Conservation (phyloP, 2,329 filamentous ascomycete genomes). For the Talaromyces verruculosus region DNA sequence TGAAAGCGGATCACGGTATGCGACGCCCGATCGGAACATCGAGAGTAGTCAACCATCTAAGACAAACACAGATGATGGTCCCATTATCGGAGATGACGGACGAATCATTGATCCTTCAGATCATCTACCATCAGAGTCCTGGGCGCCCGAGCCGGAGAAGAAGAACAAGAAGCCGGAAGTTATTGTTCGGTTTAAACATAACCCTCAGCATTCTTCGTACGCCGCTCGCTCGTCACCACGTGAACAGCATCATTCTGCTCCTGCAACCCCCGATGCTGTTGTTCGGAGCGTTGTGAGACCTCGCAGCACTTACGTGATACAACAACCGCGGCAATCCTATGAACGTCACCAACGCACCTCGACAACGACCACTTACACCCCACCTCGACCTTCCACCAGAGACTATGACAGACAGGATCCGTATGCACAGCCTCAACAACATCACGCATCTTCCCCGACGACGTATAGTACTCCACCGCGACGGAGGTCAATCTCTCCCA, state of each 20-base stretch:
- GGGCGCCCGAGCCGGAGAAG: slow-evolving; percentile 65
- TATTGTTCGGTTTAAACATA: slow-evolving; percentile 49
- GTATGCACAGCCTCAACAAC: slow-evolving; percentile 26
- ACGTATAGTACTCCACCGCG: slow-evolving; percentile 19
- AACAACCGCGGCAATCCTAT: slow-evolving; percentile 13
- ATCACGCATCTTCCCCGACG: slow-evolving; percentile 23
- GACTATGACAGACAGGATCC: slow-evolving; percentile 27
- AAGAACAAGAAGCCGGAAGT: slow-evolving; percentile 54
- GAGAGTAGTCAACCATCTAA: slow-evolving; percentile 41
- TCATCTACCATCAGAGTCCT: slow-evolving; percentile 63
- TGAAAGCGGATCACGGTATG: slow-evolving; percentile 38
- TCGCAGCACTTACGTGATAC: slow-evolving; percentile 17
- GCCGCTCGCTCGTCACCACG: slow-evolving; percentile 25
- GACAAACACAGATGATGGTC: slow-evolving; percentile 48
- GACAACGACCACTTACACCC: slow-evolving; percentile 23
- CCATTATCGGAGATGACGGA: slow-evolving; percentile 64
- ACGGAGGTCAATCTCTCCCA: slow-evolving; percentile 23
- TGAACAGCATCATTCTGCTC: slow-evolving; percentile 27
- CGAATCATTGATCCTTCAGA: slow-evolving; percentile 66
- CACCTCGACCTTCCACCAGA: slow-evolving; percentile 27
- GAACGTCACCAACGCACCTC: slow-evolving; percentile 14
- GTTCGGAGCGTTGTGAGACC: slow-evolving; percentile 23
- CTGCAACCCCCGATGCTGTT: slow-evolving; percentile 32
- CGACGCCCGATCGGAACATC: slow-evolving; percentile 41
- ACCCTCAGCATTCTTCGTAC: slow-evolving; percentile 30